A percentile compares a stretch with the other conserved stretches of the same genome.
Evolutionary conservation across 2,329 filamentous ascomycete genomes (phyloP).

Genomic region (Penicillium sp.): DNA sequence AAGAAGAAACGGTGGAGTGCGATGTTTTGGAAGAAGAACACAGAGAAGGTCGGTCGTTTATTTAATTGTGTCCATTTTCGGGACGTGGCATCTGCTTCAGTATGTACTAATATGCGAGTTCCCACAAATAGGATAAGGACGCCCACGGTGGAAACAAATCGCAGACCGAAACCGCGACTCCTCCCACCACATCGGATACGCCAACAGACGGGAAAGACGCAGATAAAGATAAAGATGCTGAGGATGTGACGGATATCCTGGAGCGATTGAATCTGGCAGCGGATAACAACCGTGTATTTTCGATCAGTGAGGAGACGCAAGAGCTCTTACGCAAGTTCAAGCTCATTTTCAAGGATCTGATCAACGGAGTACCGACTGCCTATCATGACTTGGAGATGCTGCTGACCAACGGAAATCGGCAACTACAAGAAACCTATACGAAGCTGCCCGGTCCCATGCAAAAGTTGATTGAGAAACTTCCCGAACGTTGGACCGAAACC

Average conservation of each 20-base stretch:
- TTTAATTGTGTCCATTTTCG: background rate
- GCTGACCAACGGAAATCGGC: conserved; percentile 54
- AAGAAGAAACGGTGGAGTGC: conserved; percentile 33
- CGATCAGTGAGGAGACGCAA: conserved; percentile 72
- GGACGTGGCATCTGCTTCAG: background rate
- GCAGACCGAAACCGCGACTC: conserved; percentile 2
- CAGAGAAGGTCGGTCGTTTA: conserved; percentile 22
- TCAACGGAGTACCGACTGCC: conserved; percentile 86
- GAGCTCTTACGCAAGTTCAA: conserved; percentile 77
- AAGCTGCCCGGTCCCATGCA: conserved; percentile 69
- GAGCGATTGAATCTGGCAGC: conserved; percentile 75
- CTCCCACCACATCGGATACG: conserved; percentile 6
- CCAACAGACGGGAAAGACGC: conserved; percentile 30
- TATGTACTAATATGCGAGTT: background rate
- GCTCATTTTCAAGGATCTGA: conserved; percentile 78
- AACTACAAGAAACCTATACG: conserved; percentile 55
- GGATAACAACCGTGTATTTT: conserved; percentile 76
- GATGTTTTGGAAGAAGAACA: conserved; percentile 34
- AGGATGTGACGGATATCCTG: conserved; percentile 69
- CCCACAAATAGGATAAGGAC: conserved; percentile 7
- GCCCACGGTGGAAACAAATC: background rate
- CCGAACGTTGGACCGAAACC: conserved; percentile 66
- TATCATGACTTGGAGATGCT: conserved; percentile 76
- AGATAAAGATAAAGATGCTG: conserved; percentile 53
- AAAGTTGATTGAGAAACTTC: conserved; percentile 75